These are phyloP conservation scores for Trametes versicolor DNA, from an alignment of 1,284 basidiomycete genomes.

Conservation along the genomic window DNA sequence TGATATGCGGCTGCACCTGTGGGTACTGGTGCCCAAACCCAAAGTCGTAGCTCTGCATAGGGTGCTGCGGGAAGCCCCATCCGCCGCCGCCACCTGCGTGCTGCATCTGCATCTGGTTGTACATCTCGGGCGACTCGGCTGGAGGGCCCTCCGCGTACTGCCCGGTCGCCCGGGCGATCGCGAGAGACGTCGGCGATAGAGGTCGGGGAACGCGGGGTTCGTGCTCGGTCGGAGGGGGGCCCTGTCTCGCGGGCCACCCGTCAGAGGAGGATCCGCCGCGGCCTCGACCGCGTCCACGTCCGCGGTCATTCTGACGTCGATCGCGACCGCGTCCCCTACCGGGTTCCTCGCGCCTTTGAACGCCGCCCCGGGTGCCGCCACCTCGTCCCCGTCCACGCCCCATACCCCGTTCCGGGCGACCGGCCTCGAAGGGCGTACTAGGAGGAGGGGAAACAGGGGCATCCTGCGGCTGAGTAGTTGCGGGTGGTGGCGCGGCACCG, in stretches of 20 bases:
- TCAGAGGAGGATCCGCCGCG: constrained; percentile 31
- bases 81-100: constrained; percentile 12
- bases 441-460: not conserved
- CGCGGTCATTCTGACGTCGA: constrained; percentile 44
- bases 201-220: constrained; percentile 45
- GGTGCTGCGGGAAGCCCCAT: constrained; percentile 39
- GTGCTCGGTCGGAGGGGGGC: constrained; percentile 37
- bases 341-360: constrained; percentile 37
- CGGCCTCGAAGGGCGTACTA: not conserved
- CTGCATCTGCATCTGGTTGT: constrained; percentile 18
- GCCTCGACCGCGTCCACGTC: constrained; percentile 49
- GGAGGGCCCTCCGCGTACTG: constrained; percentile 47
- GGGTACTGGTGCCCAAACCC: constrained; percentile 46
- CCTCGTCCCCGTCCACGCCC: constrained; percentile 44
- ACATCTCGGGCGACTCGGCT: constrained; percentile 22
- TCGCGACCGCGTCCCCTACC: constrained; percentile 42
- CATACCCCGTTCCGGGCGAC: constrained; percentile 29
- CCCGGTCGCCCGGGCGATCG: constrained; percentile 57
- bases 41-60: constrained; percentile 36
- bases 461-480: not conserved
- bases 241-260: constrained; percentile 25
- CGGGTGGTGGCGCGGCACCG: constrained; percentile 26
- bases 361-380: constrained; percentile 40
- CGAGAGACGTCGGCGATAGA: constrained; percentile 57
- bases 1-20: constrained; percentile 82